Conservation (phyloP, 2,329 filamentous ascomycete species). For the Paecilomyces variotii region DNA sequence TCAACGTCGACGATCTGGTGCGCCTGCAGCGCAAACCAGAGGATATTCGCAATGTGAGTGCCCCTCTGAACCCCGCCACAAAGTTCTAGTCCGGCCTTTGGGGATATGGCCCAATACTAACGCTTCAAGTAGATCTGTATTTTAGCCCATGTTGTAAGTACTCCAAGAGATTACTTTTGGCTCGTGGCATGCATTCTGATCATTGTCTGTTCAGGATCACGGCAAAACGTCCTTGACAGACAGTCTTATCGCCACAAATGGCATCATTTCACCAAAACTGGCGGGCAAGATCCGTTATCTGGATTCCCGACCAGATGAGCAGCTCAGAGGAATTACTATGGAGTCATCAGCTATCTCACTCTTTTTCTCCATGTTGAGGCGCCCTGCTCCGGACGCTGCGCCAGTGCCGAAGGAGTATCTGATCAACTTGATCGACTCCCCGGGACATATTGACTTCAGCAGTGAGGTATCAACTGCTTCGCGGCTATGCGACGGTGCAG, state of each 20-base stretch:
- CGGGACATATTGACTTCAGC: constrained; percentile 97
- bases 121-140: constrained; percentile 68
- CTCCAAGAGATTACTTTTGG: not conserved
- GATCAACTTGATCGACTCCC: constrained; percentile 95
- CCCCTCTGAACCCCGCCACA: constrained; percentile 4
- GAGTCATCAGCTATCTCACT: constrained; percentile 97
- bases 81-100: constrained; percentile 18
- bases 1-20: constrained; percentile 82
- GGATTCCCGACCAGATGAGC: constrained; percentile 92
- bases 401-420: constrained; percentile 81
- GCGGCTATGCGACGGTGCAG: constrained; percentile 83
- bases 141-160: constrained; percentile 73
- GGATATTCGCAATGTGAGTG: constrained; percentile 81
- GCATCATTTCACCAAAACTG: constrained; percentile 96
- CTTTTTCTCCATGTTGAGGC: constrained; percentile 84
- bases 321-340: constrained; percentile 97
- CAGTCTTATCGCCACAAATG: constrained; percentile 93
- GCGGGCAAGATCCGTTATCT: constrained; percentile 97
- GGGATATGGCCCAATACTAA: constrained; percentile 19
- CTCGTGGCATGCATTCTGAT: not conserved
- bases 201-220: constrained; percentile 58
- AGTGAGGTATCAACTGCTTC: constrained; percentile 96
- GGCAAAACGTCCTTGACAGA: constrained; percentile 97
- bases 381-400: constrained; percentile 57
- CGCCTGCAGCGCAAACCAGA: constrained; percentile 79